Evolutionary conservation across 2,329 filamentous ascomycete species (phyloP), one percentile per base, ranked within the genome.

Genomic region (Rhynchosporium secalis): DNA sequence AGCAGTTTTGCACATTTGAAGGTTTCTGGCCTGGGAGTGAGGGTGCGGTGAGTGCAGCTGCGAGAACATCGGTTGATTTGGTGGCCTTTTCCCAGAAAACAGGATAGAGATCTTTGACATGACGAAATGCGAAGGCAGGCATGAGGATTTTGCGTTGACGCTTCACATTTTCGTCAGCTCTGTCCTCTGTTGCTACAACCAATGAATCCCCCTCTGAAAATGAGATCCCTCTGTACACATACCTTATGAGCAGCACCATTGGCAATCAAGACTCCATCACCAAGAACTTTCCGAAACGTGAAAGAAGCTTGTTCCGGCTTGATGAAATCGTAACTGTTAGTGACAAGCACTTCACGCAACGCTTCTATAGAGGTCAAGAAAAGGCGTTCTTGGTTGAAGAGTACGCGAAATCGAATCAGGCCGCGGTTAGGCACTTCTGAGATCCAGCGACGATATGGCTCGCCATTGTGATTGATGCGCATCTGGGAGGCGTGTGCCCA

Each of bases 241-340:
- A 85, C 78, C 77, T 89, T 94, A 75, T 97, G 93, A 70, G 92
- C 90, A 13, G 95, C 90, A 15, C 92, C 93, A 75, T 97, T 92
- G 1, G 91, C 89, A 12, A 96, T 78, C 43, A 97, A 77, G 9
- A 94, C 78, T 9, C 90, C 90, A 13, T 87, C 76, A 10, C 91
- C 88, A 13, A 94, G 78, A 33, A 92, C 78, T 31, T 84, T 80
- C 1, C 81, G 83, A 77, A 38, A 90, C 68, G 28, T 79, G 70
- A 1, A 69, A 56, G 0, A 13, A 6, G 45, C 56, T 26, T 33
- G 31, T n/a, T 48, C 29, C 3, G 88, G 87, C 72, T 91, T 91
- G 47, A 80, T 71, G 67, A 90, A 92, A 43, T 88, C 83, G 72
- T 92, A 91, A 66, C 80, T 85, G 64, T 86, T 87, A n/a, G 83